Evolutionary conservation across 1,139 yeast genomes (phyloP).

Genomic region (Candida sp.): DNA sequence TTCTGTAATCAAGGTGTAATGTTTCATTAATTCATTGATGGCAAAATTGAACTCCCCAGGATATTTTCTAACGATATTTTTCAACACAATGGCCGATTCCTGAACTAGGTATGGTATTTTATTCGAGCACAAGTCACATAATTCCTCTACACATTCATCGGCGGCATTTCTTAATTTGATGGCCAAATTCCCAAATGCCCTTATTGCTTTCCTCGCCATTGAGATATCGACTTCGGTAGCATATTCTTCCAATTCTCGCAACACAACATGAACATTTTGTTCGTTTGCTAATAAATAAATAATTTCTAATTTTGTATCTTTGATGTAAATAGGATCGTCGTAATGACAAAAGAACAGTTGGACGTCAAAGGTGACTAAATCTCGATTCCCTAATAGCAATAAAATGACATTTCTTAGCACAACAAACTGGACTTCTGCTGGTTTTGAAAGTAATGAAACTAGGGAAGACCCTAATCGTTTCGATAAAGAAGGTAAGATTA

Average conservation of each 20-base stretch:
- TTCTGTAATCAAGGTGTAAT: slow-evolving; percentile 56
- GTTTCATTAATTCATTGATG: slow-evolving; percentile 37
- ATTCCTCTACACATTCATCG: slow-evolving; percentile 58
- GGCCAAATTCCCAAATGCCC: slow-evolving; percentile 89
- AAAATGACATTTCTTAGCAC: slow-evolving; percentile 79
- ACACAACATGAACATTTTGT: slow-evolving; percentile 55
- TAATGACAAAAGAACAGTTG: slow-evolving; percentile 78
- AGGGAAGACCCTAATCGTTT: slow-evolving; percentile 70
- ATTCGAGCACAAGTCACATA: slow-evolving; percentile 59
- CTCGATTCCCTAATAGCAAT: slow-evolving; percentile 63
- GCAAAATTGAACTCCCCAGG: slow-evolving; percentile 47
- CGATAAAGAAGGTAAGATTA: slow-evolving; percentile 49
- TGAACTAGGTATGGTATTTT: slow-evolving; percentile 77
- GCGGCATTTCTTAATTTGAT: slow-evolving; percentile 62
- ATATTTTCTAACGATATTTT: slow-evolving; percentile 74
- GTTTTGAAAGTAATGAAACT: slow-evolving; percentile 68
- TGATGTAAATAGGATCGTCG: slow-evolving; percentile 84
- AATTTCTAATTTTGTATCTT: slow-evolving; percentile 87
- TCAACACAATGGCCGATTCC: slow-evolving; percentile 74
- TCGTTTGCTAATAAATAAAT: slow-evolving; percentile 75
- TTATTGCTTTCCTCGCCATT: slow-evolving; percentile 81
- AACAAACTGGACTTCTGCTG: slow-evolving; percentile 81
- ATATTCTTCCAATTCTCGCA: slow-evolving; percentile 78
- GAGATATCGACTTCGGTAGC: slow-evolving; percentile 84
- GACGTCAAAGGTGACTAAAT: slow-evolving; percentile 63